Conservation (phyloP, 2,329 filamentous ascomycete genomes). For the Dothideomycetes sp. region DNA sequence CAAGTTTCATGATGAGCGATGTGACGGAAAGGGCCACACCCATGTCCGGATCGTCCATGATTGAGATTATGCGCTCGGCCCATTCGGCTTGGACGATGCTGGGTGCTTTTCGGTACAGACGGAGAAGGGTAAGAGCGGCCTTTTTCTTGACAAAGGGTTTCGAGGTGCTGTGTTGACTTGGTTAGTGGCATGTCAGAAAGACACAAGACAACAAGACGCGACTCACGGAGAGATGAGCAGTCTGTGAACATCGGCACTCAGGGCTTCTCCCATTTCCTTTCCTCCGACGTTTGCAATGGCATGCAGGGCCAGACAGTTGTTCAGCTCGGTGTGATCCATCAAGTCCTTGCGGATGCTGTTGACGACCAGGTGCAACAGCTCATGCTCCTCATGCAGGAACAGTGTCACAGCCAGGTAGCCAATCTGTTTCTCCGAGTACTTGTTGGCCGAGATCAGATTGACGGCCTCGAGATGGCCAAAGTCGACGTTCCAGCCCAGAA, state of each 20-base stretch:
- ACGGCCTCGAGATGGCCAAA: conserved; percentile 98
- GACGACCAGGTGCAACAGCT: conserved; percentile 88
- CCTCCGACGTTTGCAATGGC: conserved; percentile 97
- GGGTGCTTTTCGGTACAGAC: conserved; percentile 88
- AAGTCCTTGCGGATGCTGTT: conserved; percentile 98
- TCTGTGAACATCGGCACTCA: conserved; percentile 85
- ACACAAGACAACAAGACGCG: conserved; percentile 3
- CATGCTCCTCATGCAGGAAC: conserved; percentile 94
- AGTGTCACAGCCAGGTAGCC: conserved; percentile 95
- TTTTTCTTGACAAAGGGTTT: conserved; percentile 99
- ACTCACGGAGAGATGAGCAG: conserved; percentile 87
- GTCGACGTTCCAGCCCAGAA: conserved; percentile 97
- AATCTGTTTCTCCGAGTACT: conserved; percentile 99
- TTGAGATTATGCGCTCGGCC: conserved; percentile 95
- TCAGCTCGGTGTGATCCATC: conserved; percentile 88
- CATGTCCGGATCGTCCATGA: conserved; percentile 94
- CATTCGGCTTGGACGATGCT: conserved; percentile 92
- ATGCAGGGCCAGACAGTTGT: conserved; percentile 93
- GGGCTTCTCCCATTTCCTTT: conserved; percentile 90
- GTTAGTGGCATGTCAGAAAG: not conserved
- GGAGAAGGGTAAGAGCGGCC: conserved; percentile 83
- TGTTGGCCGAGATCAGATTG: conserved; percentile 90
- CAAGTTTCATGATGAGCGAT: conserved; percentile 86
- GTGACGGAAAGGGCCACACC: conserved; percentile 93
- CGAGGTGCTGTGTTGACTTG: conserved; percentile 48